phyloP scores from a whole-genome alignment of 176 grass and related monocot species.

The Raddia guianensis region DNA sequence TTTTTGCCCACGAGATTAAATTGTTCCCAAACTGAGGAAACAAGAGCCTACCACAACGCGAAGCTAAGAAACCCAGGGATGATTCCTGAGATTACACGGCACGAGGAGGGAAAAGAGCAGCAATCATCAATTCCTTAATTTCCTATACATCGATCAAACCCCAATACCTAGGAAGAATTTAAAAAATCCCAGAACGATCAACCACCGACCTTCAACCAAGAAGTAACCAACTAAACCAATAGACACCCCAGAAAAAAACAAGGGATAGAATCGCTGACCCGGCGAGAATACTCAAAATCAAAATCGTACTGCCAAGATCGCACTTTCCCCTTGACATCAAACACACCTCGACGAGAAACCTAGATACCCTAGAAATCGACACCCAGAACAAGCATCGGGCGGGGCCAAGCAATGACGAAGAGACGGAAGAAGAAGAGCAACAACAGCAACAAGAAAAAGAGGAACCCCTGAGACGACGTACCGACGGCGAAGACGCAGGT shows the following conservation, averaged over 20 bases:
- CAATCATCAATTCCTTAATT: not conserved
- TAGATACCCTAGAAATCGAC: not conserved
- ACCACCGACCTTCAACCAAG: not conserved
- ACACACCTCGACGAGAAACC: not conserved
- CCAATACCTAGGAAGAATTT: not conserved
- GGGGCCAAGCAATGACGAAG: not conserved
- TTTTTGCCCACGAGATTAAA: not conserved
- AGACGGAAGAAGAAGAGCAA: not conserved
- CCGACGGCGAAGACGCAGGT: slow-evolving; percentile 78
- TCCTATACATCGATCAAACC: not conserved
- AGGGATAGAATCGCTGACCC: not conserved
- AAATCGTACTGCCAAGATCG: not conserved
- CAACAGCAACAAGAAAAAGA: not conserved
- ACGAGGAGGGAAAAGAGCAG: not conserved
- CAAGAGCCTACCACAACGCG: not conserved
- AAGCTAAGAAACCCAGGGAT: not conserved
- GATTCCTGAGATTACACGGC: not conserved
- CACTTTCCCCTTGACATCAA: not conserved
- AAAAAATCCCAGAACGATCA: slow-evolving; percentile 8
- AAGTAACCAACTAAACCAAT: not conserved
- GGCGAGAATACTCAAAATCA: not conserved
- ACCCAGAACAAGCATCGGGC: not conserved
- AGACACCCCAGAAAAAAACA: not conserved
- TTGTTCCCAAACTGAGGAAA: slow-evolving; percentile 27
- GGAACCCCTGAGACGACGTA: slow-evolving; percentile 21